phyloP scores from a whole-genome alignment of 257 asterid genomes.

The Henckelia pumila region DNA sequence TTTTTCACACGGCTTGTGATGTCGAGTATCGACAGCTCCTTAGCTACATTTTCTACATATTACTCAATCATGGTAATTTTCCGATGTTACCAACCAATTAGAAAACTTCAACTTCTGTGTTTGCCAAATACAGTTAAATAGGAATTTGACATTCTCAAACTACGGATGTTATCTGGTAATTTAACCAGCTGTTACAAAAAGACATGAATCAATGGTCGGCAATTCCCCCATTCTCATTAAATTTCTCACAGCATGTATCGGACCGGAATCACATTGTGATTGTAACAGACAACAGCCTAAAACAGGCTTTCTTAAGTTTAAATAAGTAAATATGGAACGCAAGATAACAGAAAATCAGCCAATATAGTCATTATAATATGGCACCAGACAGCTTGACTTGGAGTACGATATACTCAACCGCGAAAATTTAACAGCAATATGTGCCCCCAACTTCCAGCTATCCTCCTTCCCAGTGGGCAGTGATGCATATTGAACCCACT shows the following conservation, averaged over 20 bases:
- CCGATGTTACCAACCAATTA: neutral
- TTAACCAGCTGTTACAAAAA: neutral
- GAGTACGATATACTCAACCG: neutral
- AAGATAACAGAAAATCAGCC: neutral
- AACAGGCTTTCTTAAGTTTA: neutral
- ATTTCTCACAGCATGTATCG: neutral
- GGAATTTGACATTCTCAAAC: neutral
- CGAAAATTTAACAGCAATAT: neutral
- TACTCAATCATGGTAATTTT: neutral
- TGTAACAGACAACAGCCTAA: neutral
- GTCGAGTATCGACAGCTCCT: neutral
- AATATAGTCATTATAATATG: neutral
- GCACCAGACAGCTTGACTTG: neutral
- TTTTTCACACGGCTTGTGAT: neutral
- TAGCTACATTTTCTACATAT: neutral
- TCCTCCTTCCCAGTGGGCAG: neutral
- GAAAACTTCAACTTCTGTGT: neutral
- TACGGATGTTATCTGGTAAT: neutral
- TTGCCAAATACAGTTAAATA: neutral
- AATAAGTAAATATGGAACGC: neutral
- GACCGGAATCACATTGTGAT: neutral
- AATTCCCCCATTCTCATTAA: neutral
- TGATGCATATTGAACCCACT: constrained; percentile 1
- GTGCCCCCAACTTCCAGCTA: neutral
- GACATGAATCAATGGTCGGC: neutral